Conservation (phyloP, 768 basidiomycete species). For the Lyophyllum shimeji region DNA sequence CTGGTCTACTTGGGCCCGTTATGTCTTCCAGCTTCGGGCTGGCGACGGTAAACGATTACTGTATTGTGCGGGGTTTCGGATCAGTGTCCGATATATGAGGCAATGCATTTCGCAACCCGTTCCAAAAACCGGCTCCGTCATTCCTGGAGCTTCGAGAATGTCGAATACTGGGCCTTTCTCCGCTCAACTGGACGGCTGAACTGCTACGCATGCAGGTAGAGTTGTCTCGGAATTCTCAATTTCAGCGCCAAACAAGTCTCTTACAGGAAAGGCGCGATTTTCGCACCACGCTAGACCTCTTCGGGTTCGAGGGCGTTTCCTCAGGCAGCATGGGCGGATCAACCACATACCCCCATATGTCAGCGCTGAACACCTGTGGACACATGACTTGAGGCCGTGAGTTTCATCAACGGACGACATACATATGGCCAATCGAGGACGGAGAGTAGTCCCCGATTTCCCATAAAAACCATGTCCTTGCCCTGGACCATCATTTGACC, state of each 20-base stretch:
- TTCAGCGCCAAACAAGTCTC: too few relatives aligned
- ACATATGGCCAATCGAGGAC: not conserved
- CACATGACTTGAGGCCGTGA: not conserved
- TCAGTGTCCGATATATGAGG: not conserved
- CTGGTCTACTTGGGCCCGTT: too few relatives aligned
- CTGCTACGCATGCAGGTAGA: too few relatives aligned
- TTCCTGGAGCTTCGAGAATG: too few relatives aligned
- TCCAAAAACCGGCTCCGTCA: not conserved
- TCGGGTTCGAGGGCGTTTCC: too few relatives aligned
- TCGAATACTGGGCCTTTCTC: too few relatives aligned
- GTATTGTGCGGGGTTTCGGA: not conserved
- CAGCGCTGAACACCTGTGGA: not conserved
- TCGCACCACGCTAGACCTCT: too few relatives aligned
- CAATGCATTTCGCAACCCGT: not conserved
- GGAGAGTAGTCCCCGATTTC: not conserved
- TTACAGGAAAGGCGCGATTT: too few relatives aligned
- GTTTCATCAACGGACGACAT: not conserved
- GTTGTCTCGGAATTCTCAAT: too few relatives aligned
- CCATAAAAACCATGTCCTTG: not conserved
- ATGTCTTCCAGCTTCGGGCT: too few relatives aligned
- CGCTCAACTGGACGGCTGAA: too few relatives aligned
- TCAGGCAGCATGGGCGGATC: not conserved
- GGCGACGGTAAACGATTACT: not conserved
- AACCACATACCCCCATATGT: not conserved
- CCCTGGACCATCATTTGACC: not conserved